Conservation (phyloP, 2,329 filamentous ascomycete species). For the Ophiocordyceps australis region DNA sequence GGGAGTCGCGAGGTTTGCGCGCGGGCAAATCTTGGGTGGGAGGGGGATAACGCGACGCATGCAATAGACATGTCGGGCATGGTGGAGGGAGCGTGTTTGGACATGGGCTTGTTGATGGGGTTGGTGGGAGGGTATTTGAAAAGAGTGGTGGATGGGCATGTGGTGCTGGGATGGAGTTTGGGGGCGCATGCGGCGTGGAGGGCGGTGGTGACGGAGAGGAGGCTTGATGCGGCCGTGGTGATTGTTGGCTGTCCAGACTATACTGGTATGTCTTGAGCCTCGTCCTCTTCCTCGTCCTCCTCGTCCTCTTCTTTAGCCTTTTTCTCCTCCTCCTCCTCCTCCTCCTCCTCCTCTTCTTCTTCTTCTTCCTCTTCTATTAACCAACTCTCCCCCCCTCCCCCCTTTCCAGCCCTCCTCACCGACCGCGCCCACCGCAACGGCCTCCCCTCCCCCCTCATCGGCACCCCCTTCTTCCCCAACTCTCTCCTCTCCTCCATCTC, state of each 20-base stretch:
- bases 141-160: constrained; percentile 37
- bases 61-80: constrained; percentile 83
- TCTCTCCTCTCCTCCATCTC: constrained; percentile 45
- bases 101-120: constrained; percentile 60
- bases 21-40: constrained; percentile 62
- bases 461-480: constrained; percentile 58
- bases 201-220: constrained; percentile 56
- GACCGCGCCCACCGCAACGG: constrained; percentile 57
- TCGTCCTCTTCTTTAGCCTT: no score
- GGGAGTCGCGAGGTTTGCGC: constrained; percentile 52
- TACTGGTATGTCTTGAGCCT: constrained; percentile 33
- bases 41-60: constrained; percentile 59
- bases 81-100: constrained; percentile 55
- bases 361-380: no score
- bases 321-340: no score
- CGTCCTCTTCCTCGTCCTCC: no score
- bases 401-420: constrained; percentile 40
- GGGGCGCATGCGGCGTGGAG: constrained; percentile 86
- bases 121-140: constrained; percentile 55
- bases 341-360: no score
- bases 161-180: constrained; percentile 68
- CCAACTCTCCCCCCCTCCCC: not conserved
- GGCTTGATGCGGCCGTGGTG: constrained; percentile 60
- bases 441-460: constrained; percentile 44
- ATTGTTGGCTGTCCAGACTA: constrained; percentile 88